Base-by-base conservation (phyloP, 192 early-diverging fungal species). In the Coemansia sp. region DNA sequence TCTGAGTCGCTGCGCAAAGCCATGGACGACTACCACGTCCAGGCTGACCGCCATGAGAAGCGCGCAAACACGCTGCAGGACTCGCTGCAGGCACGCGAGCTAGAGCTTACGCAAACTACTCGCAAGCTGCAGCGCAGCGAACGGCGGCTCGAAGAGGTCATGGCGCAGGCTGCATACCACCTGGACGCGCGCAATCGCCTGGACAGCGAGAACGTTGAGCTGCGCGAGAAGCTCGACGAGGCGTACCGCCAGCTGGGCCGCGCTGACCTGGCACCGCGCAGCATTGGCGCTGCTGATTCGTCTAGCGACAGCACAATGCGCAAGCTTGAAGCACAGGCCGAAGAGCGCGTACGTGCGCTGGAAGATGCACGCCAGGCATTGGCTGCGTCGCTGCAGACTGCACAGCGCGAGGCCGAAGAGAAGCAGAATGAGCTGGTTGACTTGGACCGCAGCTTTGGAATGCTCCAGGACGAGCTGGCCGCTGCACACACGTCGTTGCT, bases 281-380 rank as follows among this genome's bases (percentile, higher is more conserved):
- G 83, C 60, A 76, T 83, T 56, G 77, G 76, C 58, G 34, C 51
- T 28, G 25, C 55, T 8, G 36, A 52, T 8, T 58, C 58, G 0
- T 49, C 56, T 12, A 48, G 50, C 58, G 57, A 48, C n/a, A 57
- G 58, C 24, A 46, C 60, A 3, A 36, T 66, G 50, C 60, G 53
- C 48, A 57, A 51, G 34, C 52, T 87, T n/a, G 69, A 84, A 47
- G 72, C 84, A 0, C 91, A 93, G 49, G 79, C 86, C 44, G 90
- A 91, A 47, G 88, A 84, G 58, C 87, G 85, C 38, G 72, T 95
- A 47, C 87, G 87, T 23, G 86, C 87, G 46, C 79, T 93, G 2
- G 93, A 95, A 70, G 90, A 91, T 60, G 90, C 90, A 11, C 86
- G 90, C 7, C 82, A 87, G 67, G 90, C 92, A 14, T 79, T 93